Evolutionary conservation across 179 eudicot genomes (phyloP).

Genomic region (Gypsophila paniculata): DNA sequence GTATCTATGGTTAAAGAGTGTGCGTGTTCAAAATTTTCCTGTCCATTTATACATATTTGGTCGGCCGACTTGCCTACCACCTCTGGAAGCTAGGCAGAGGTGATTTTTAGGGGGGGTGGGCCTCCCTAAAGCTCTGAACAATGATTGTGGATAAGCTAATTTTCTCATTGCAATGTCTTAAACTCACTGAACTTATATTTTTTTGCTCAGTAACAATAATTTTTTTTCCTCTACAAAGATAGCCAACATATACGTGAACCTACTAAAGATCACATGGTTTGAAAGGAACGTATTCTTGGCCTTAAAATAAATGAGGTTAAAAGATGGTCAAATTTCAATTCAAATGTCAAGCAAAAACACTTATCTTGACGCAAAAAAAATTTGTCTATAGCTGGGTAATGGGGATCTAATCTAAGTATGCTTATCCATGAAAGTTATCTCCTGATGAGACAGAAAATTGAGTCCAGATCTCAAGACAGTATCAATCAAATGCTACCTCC

Average conservation of each 20-base stretch:
- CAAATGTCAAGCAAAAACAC: slow-evolving; percentile 3
- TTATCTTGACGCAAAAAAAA: neutral
- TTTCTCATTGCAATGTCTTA: neutral
- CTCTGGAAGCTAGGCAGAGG: neutral
- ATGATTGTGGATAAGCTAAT: neutral
- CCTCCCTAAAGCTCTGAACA: too few relatives aligned
- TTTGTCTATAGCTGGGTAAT: neutral
- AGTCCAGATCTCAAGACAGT: neutral
- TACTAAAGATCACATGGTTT: neutral
- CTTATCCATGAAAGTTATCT: neutral
- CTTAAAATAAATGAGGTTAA: neutral
- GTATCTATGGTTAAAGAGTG: neutral
- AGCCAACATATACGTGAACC: neutral
- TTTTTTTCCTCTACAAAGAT: neutral
- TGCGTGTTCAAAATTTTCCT: too few relatives aligned
- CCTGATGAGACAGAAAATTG: neutral
- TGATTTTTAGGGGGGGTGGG: neutral
- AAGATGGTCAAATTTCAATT: neutral
- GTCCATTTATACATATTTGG: too few relatives aligned
- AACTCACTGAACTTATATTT: neutral
- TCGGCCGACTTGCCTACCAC: neutral
- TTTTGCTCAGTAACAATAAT: slow-evolving; percentile 1
- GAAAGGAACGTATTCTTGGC: neutral
- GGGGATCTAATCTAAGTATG: neutral
- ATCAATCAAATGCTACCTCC: slow-evolving; percentile 5